Evolutionary conservation across 768 basidiomycete genomes (phyloP), one percentile per base, ranked within the genome.

Genomic region (Clavaria fumosa): DNA sequence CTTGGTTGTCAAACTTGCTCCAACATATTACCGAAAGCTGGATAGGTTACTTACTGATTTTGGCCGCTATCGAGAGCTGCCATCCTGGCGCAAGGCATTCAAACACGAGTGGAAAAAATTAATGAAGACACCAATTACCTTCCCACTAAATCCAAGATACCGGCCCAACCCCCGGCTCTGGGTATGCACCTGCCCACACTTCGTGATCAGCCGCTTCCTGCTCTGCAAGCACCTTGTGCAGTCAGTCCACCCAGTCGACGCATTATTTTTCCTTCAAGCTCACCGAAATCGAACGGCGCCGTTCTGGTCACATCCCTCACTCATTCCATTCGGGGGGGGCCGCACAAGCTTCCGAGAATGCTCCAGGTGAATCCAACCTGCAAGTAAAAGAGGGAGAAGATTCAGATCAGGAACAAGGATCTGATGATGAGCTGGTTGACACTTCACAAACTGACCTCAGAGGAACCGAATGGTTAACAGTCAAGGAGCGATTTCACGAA

Each of bases 171-270:
- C 43, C 5, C 37, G 40, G 7, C 42, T 36, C 23, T 43, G 38
- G 44, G 30, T 48, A 1, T 55, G 53, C 23, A 51, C 46, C 31
- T 55, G 53, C 32, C 54, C 52, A 9, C 35, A 30, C n/a, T 39
- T 54, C 15, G 26, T 26, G 5, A 44, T 32, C 14, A 49, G 47
- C 40, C 45, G 49, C 1, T 56, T 54, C 31, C 43, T 56, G 0
- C 10, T 56, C 34, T 56, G 53, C 46, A 56, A 56, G 39, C 52
- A 53, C 32, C 32, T 48, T 26, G 49, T 55, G 0, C 53, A 54
- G 31, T 21, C 30, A 4, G 20, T 50, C 7, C 23, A 52, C 5
- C 36, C 40, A 1, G 52, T 54, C 5, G 43, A 40, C 18, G 44
- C 50, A 5, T 26, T 45, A 9, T 52, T 52, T 45, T 52, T 52